Evolutionary conservation across 345 rosid genomes (phyloP).

Genomic region (Psidium friedrichsthalianum): DNA sequence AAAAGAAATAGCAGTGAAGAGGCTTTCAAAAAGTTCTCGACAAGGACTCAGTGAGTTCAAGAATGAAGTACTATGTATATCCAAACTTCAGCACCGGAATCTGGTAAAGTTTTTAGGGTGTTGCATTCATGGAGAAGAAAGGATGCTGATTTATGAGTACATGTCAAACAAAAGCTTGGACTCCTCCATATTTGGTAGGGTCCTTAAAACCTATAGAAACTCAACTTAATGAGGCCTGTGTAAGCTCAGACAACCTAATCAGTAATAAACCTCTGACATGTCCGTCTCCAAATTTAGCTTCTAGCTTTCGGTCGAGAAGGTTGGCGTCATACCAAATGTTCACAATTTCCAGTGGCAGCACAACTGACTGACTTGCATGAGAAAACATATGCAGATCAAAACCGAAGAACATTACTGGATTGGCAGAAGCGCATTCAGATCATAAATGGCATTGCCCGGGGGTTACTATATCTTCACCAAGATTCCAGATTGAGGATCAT

Average conservation of each 20-base stretch:
- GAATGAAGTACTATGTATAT: slow-evolving; percentile 23
- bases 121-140: slow-evolving; percentile 15
- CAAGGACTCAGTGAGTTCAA: slow-evolving; percentile 30
- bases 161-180: slow-evolving; percentile 24
- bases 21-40: slow-evolving; percentile 17
- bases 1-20: slow-evolving; percentile 27
- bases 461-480: slow-evolving; percentile 26
- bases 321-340: neutral
- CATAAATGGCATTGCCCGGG: slow-evolving; percentile 19
- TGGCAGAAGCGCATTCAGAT: slow-evolving; percentile 19
- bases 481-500: slow-evolving; percentile 25
- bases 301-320: neutral
- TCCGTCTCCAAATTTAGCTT: neutral
- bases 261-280: neutral
- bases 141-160: slow-evolving; percentile 23
- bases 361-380: neutral
- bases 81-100: slow-evolving; percentile 33
- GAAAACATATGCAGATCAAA: slow-evolving; percentile 8
- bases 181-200: slow-evolving; percentile 17
- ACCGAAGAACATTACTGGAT: slow-evolving; percentile 1
- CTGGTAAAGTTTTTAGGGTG: slow-evolving; percentile 30
- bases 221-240: neutral
- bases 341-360: neutral
- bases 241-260: neutral
- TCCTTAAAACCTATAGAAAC: neutral